phyloP scores from a whole-genome alignment of 331 rosid genomes.

The Quercus tomentella region DNA sequence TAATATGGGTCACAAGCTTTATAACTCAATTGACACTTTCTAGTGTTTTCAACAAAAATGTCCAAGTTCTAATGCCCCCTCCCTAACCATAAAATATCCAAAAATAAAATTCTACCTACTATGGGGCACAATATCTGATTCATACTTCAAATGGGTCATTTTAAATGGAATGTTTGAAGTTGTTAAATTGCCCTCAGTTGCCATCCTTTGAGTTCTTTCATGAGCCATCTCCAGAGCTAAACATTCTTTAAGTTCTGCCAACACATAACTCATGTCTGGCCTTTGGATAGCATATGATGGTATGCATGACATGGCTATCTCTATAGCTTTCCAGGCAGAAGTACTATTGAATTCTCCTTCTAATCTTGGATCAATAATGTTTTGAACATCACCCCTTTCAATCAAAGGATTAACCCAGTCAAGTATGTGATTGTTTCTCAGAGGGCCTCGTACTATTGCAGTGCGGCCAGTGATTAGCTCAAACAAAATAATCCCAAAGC shows the following conservation, averaged over 20 bases:
- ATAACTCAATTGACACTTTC: too few relatives aligned
- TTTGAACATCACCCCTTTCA: slow-evolving; percentile 21
- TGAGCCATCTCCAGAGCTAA: slow-evolving; percentile 9
- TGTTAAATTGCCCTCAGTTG: not conserved
- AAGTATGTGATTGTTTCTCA: slow-evolving; percentile 14
- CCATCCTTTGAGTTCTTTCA: not conserved
- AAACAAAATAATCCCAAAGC: slow-evolving; percentile 35
- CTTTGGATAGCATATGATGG: slow-evolving; percentile 7
- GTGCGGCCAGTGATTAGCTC: slow-evolving; percentile 29
- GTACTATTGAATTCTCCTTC: not conserved
- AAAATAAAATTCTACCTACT: not conserved
- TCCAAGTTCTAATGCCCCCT: too few relatives aligned
- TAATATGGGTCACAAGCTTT: not conserved
- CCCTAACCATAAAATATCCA: too few relatives aligned
- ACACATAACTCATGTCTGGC: slow-evolving; percentile 22
- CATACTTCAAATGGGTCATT: not conserved
- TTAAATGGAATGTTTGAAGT: not conserved
- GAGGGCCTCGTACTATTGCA: not conserved
- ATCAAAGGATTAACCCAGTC: slow-evolving; percentile 33
- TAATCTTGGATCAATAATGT: slow-evolving; percentile 24
- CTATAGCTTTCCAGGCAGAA: slow-evolving; percentile 17
- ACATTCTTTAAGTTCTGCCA: slow-evolving; percentile 16
- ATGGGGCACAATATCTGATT: not conserved
- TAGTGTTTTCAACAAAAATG: too few relatives aligned
- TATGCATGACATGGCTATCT: slow-evolving; percentile 17